Evolutionary conservation across 768 basidiomycete species (phyloP).

Genomic region (Tylopilus sp.): DNA sequence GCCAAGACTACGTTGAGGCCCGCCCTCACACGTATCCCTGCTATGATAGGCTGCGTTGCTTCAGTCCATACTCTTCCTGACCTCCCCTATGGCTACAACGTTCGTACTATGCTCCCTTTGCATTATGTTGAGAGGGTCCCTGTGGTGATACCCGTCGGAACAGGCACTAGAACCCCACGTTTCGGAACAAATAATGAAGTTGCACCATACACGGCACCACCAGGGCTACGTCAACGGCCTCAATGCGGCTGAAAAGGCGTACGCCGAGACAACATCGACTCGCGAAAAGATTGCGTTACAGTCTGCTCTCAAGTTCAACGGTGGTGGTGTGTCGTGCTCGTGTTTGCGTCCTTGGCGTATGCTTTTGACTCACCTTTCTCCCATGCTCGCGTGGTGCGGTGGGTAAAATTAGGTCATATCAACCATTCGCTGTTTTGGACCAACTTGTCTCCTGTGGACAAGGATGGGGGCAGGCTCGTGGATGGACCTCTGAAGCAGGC

Average conservation of each 20-base stretch:
- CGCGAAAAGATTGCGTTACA: conserved; percentile 83
- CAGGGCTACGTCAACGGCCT: conserved; percentile 93
- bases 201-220: conserved; percentile 91
- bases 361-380: too few species aligned
- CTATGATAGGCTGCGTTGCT: conserved; percentile 38
- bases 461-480: conserved; percentile 60
- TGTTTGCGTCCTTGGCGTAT: neutral
- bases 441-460: conserved; percentile 77
- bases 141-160: neutral
- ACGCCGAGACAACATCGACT: conserved; percentile 58
- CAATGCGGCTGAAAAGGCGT: conserved; percentile 89
- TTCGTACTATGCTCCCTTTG: conserved; percentile 28
- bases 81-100: conserved; percentile 79
- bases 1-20: conserved; percentile 43
- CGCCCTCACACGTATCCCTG: conserved; percentile 43
- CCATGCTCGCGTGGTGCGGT: neutral
- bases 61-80: conserved; percentile 71
- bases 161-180: conserved; percentile 92
- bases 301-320: conserved; percentile 93
- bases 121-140: neutral
- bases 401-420: conserved; percentile 58
- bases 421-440: conserved; percentile 98
- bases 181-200: conserved; percentile 86
- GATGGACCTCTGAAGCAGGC: conserved; percentile 72
- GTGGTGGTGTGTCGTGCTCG: conserved; percentile 60